These are phyloP conservation scores for Mercurialis annua DNA, from an alignment of 345 rosid genomes.

Conservation along the genomic window DNA sequence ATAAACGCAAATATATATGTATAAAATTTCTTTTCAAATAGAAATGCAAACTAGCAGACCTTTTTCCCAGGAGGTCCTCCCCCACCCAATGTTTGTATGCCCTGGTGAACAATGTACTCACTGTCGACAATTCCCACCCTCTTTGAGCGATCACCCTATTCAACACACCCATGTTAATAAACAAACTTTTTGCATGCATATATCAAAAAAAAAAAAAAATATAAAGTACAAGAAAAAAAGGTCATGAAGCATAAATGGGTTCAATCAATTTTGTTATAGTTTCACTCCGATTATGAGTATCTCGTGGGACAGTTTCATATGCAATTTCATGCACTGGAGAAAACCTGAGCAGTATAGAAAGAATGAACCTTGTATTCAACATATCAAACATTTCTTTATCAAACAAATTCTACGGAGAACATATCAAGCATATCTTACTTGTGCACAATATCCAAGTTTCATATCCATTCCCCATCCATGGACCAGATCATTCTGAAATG, in stretches of 20 bases:
- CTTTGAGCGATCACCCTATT: conserved; percentile 81
- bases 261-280: background rate
- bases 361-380: background rate
- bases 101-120: conserved; percentile 81
- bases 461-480: conserved; percentile 99
- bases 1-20: background rate
- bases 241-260: background rate
- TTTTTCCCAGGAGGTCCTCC: conserved; percentile 34
- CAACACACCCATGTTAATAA: background rate
- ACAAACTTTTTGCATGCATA: too few relatives aligned
- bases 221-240: background rate
- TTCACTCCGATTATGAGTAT: background rate
- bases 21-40: background rate
- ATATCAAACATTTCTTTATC: background rate
- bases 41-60: conserved; percentile 5
- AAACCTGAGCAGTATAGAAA: background rate
- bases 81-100: conserved; percentile 87
- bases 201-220: background rate
- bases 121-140: conserved; percentile 88
- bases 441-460: conserved; percentile 97
- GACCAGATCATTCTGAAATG: conserved; percentile 81
- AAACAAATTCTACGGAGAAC: background rate
- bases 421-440: conserved; percentile 39
- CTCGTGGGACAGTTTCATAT: background rate
- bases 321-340: background rate